These are phyloP conservation scores for Elongisporangium prolatum DNA, from an alignment of 352 stramenopile species.

Conservation along the genomic window DNA sequence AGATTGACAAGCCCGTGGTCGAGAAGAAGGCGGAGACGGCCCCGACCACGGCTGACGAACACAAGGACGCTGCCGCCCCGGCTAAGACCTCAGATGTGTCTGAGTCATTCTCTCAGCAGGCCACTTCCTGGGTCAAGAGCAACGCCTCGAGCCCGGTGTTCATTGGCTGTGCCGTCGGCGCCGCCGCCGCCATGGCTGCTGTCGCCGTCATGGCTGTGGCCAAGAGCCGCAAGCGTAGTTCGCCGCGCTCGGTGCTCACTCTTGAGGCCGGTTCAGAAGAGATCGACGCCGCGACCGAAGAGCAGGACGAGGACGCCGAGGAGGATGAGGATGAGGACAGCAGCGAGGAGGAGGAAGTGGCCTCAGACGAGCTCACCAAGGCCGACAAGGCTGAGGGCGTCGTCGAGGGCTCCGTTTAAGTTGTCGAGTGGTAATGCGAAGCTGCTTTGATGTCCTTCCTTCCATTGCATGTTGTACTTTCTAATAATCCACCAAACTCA, in stretches of 20 bases:
- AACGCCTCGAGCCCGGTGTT: slow-evolving; percentile 31
- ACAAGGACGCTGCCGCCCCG: neutral
- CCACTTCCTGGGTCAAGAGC: slow-evolving; percentile 33
- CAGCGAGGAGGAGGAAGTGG: slow-evolving; percentile 29
- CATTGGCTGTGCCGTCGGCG: slow-evolving; percentile 34
- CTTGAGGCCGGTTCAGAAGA: slow-evolving; percentile 25
- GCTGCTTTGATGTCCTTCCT: neutral
- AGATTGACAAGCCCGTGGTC: slow-evolving; percentile 9
- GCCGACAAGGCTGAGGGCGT: slow-evolving; percentile 26
- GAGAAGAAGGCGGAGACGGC: slow-evolving; percentile 18
- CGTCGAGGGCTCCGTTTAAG: slow-evolving; percentile 63
- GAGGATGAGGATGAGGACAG: slow-evolving; percentile 36
- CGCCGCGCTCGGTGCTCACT: slow-evolving; percentile 36
- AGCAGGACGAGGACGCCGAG: slow-evolving; percentile 34
- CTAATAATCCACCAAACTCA: neutral
- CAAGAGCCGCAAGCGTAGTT: slow-evolving; percentile 37
- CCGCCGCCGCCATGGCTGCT: slow-evolving; percentile 39
- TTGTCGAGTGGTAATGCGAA: neutral
- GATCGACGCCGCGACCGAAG: slow-evolving; percentile 27
- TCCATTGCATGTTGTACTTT: neutral
- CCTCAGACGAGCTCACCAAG: slow-evolving; percentile 22
- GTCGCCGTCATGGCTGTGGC: slow-evolving; percentile 36
- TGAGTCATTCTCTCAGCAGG: slow-evolving; percentile 35
- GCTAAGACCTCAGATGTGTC: slow-evolving; percentile 8
- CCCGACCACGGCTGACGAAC: slow-evolving; percentile 7